Evolutionary conservation across 140 eudicot genomes (phyloP).

Genomic region (Stevia rebaudiana): DNA sequence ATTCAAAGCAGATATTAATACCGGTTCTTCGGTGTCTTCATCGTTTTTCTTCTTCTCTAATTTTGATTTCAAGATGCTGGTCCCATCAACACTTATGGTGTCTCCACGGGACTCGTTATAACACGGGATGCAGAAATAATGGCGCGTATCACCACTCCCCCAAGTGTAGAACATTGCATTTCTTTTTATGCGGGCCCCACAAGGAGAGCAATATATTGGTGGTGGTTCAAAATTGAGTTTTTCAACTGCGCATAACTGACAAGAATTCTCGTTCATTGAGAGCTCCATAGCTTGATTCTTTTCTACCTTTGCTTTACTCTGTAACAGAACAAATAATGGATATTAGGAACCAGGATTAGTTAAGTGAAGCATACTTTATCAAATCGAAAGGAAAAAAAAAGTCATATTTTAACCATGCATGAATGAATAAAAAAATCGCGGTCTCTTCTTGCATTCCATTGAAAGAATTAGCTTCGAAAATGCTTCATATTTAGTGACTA

Average conservation of each 20-base stretch:
- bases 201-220: slow-evolving; percentile 80
- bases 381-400: not conserved
- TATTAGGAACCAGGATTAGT: not conserved
- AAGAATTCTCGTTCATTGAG: slow-evolving; percentile 82
- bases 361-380: not conserved
- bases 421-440: not conserved
- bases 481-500: not conserved
- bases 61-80: slow-evolving; percentile 55
- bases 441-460: not conserved
- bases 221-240: slow-evolving; percentile 96
- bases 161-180: slow-evolving; percentile 85
- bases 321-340: slow-evolving; percentile 12
- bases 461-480: slow-evolving; percentile 7
- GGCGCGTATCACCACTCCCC: slow-evolving; percentile 83
- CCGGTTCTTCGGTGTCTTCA: slow-evolving; percentile 98
- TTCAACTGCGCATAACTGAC: slow-evolving; percentile 97
- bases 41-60: slow-evolving; percentile 94
- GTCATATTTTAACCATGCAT: slow-evolving; percentile 5
- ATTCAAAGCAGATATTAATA: slow-evolving; percentile 17
- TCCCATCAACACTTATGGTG: slow-evolving; percentile 64
- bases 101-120: slow-evolving; percentile 91
- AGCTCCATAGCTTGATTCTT: slow-evolving; percentile 93
- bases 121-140: slow-evolving; percentile 79
- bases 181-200: slow-evolving; percentile 87
- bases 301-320: slow-evolving; percentile 96